Base-by-base conservation (phyloP, 352 stramenopile species). In the Phytophthora vignae region DNA sequence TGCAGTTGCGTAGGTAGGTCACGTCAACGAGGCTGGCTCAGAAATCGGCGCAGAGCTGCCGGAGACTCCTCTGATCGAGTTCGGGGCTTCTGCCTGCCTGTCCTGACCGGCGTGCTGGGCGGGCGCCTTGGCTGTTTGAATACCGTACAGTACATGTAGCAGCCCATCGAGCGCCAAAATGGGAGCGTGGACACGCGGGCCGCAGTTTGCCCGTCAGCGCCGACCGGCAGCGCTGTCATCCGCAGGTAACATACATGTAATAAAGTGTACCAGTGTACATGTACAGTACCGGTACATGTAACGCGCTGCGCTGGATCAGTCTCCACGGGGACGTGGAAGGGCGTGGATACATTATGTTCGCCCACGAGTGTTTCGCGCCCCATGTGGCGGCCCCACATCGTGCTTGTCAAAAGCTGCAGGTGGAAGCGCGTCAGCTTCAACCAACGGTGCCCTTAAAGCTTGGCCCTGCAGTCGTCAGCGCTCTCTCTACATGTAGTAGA, bases 311-410 rank as follows among this genome's bases (percentile, higher is more conserved):
- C 22, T 33, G 33, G 64, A 66, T 55, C 64, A 71, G 64, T 44
- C 44, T 49, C 36, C 65, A 71, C 55, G 40, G 17, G 48, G 36
- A 48, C 64, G 53, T 60, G 64, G 64, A 71, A 55, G 48, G 64
- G 54, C 63, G 42, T 56, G 63, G 63, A 64, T 69, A 69, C 63
- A 61, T 60, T 69, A 60, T 56, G 8, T 7, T n/a, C n/a, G n/a
- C n/a, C 36, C 50, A n/a, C 64, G 55, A 59, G 63, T 69, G 22
- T 25, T 58, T 60, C 55, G 48, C 49, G 53, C 40, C 42, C 52
- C 54, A 42, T 64, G 36, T 42, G 36, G 36, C 29, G 36, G 36
- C 12, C 10, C 11, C 36, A 42, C 36, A 42, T 42, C 36, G 29
- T 33, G 36, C 36, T 40, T 40, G 33, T 40, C 33, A 40, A 40